phyloP scores from a whole-genome alignment of 2,329 filamentous ascomycete species.

The Claviceps humidiphila region DNA sequence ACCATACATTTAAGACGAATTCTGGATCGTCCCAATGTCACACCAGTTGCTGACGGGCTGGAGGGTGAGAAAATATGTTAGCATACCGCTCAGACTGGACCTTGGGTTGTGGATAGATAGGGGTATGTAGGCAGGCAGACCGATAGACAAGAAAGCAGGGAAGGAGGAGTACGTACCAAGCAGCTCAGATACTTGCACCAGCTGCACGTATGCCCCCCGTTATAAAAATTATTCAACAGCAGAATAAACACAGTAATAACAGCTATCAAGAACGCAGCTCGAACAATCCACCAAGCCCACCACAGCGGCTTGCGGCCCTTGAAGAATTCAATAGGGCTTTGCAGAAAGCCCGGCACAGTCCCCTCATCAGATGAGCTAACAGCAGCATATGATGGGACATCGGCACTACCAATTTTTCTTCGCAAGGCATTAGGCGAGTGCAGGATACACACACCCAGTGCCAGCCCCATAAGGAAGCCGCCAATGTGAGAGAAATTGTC shows the following conservation, averaged over 20 bases:
- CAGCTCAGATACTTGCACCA: slow-evolving; percentile 98
- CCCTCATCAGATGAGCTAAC: slow-evolving; percentile 40
- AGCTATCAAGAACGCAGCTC: slow-evolving; percentile 64
- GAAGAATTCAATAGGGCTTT: slow-evolving; percentile 66
- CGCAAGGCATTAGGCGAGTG: slow-evolving; percentile 76
- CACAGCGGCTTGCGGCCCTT: slow-evolving; percentile 83
- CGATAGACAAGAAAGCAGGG: too few species aligned
- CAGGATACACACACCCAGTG: slow-evolving; percentile 72
- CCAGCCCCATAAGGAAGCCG: slow-evolving; percentile 84
- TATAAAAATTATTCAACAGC: slow-evolving; percentile 84
- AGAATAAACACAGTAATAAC: slow-evolving; percentile 77
- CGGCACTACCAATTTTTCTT: slow-evolving; percentile 49
- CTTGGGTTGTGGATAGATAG: background rate
- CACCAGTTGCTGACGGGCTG: slow-evolving; percentile 58
- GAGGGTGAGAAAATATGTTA: background rate
- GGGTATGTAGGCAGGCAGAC: too few species aligned
- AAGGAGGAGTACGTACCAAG: slow-evolving; percentile 46
- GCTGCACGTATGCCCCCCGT: slow-evolving; percentile 56
- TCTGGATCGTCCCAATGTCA: slow-evolving; percentile 30
- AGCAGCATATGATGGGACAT: slow-evolving; percentile 55
- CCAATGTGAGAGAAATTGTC: slow-evolving; percentile 98
- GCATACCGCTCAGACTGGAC: background rate
- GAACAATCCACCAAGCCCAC: slow-evolving; percentile 95
- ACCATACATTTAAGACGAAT: background rate
- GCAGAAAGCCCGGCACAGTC: slow-evolving; percentile 40